A percentile compares a stretch with the other conserved stretches of the same genome.
phyloP scores from a whole-genome alignment of 1,139 yeast genomes.

The Pneumocystis oryctolagi region DNA sequence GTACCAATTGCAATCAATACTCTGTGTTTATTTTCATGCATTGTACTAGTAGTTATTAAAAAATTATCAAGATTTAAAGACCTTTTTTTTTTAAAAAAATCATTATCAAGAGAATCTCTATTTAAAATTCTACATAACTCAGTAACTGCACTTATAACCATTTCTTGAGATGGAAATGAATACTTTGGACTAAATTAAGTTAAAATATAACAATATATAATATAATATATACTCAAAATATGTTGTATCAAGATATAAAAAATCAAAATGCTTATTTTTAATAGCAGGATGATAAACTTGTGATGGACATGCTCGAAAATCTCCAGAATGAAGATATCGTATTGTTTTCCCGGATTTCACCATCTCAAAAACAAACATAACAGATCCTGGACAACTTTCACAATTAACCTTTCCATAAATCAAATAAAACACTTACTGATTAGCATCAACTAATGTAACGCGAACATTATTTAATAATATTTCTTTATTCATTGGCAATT shows the following conservation, averaged over 20 bases:
- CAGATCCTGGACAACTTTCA: constrained; percentile 75
- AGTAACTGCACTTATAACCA: constrained; percentile 47
- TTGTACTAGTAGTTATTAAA: background rate
- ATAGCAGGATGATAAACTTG: constrained; percentile 15
- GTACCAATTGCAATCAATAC: constrained; percentile 69
- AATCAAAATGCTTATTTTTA: constrained; percentile 31
- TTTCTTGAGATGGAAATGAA: constrained; percentile 61
- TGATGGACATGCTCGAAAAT: constrained; percentile 52
- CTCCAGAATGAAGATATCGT: constrained; percentile 65
- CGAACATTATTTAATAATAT: constrained; percentile 32
- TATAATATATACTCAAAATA: constrained; percentile 36
- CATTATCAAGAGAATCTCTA: constrained; percentile 20
- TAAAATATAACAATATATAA: background rate
- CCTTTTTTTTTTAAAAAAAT: constrained; percentile 3
- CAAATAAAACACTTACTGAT: constrained; percentile 33
- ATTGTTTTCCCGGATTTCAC: constrained; percentile 22
- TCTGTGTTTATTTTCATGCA: constrained; percentile 18
- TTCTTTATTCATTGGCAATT: constrained; percentile 33
- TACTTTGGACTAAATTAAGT: constrained; percentile 34
- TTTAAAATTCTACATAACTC: constrained; percentile 30
- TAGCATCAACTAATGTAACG: constrained; percentile 63
- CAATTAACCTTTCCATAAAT: background rate
- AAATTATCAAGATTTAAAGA: constrained; percentile 1
- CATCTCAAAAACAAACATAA: constrained; percentile 57
- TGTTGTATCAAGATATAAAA: constrained; percentile 73